Conservation (phyloP, 2,329 filamentous ascomycete genomes). For the Aspergillus awamori region DNA sequence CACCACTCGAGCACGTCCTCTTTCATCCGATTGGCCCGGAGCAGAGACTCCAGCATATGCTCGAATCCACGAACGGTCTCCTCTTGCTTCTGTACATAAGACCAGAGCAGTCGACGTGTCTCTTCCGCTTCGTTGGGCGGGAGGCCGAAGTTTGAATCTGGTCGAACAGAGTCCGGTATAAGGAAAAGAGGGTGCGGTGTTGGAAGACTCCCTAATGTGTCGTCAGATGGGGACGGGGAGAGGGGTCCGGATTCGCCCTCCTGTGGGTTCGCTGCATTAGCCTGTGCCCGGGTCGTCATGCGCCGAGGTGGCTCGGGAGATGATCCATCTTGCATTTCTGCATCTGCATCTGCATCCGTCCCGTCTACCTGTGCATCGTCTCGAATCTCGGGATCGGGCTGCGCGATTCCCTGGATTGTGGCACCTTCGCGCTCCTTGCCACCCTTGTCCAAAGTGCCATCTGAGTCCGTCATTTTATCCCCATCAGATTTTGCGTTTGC, state of each 20-base stretch:
- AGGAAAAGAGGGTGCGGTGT: conserved; percentile 61
- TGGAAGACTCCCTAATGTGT: conserved; percentile 37
- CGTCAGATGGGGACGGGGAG: conserved; percentile 32
- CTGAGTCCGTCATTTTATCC: conserved; percentile 9
- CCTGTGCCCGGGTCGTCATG: conserved; percentile 51
- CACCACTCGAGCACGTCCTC: conserved; percentile 62
- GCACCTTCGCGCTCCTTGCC: conserved; percentile 15
- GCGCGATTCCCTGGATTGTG: neutral
- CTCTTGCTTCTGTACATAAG: conserved; percentile 68
- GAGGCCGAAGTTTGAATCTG: conserved; percentile 60
- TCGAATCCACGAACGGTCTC: conserved; percentile 62
- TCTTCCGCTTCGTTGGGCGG: conserved; percentile 64
- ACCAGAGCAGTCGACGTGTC: conserved; percentile 61
- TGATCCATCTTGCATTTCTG: conserved; percentile 38
- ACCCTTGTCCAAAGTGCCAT: conserved; percentile 17
- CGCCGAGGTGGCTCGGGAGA: conserved; percentile 47
- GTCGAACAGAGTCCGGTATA: conserved; percentile 53
- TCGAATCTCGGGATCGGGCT: neutral
- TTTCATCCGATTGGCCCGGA: conserved; percentile 62
- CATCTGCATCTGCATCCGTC: conserved; percentile 34
- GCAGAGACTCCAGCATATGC: conserved; percentile 58
- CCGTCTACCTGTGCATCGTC: conserved; percentile 26
- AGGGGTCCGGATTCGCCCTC: conserved; percentile 28
- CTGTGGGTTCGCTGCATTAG: conserved; percentile 38
- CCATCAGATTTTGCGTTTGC: conserved; percentile 10